Evolutionary conservation across 2,329 filamentous ascomycete species (phyloP), one percentile per base, ranked within the genome.

Genomic region (Aspergillus brasiliensis): DNA sequence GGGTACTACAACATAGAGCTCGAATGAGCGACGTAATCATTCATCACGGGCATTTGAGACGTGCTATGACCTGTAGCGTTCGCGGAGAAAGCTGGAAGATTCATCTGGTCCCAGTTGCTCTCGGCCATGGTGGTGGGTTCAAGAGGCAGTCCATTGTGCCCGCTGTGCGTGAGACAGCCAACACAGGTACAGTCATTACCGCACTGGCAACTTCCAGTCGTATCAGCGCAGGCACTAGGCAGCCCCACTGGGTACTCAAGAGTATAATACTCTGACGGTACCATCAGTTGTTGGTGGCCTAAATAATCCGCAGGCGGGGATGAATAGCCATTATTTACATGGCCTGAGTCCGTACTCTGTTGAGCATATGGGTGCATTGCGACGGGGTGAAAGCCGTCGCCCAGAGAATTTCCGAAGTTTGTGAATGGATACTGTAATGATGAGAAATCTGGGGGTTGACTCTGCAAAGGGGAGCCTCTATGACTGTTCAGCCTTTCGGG

Each of bases 101-200:
- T 10, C 44, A 53, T 23, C 56, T 58, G 42, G 25, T 44, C 47
- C 47, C 52, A 23, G 28, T 38, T 27, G 23, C 51, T 47, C n/a
- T 65, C 58, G 8, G 56, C 11, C 17, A 62, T 52, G 11, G 57
- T 52, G 11, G 57, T 34, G 17, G 70, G 53, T 10, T 75, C 70
- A 15, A 81, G 65, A 10, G 73, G 62, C 21, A 82, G 63, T 13
- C 80, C 80, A 23, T 80, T 78, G 58, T 83, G 81, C 3, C 81
- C 82, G 19, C 77, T 80, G 57, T 84, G 82, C 3, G 81, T 83
- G 11, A 83, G 70, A 64, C 82, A 84, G 13, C 81, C 82, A n/a
- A 81, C 73, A 63, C 82, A 84, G 57, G 71, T 76, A 64, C 82
- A 84, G 40, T 82, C 81, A 57, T 79, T 79, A 15, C 81, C 81